phyloP scores from a whole-genome alignment of 176 grass and related monocot species.

The Avena eriantha region DNA sequence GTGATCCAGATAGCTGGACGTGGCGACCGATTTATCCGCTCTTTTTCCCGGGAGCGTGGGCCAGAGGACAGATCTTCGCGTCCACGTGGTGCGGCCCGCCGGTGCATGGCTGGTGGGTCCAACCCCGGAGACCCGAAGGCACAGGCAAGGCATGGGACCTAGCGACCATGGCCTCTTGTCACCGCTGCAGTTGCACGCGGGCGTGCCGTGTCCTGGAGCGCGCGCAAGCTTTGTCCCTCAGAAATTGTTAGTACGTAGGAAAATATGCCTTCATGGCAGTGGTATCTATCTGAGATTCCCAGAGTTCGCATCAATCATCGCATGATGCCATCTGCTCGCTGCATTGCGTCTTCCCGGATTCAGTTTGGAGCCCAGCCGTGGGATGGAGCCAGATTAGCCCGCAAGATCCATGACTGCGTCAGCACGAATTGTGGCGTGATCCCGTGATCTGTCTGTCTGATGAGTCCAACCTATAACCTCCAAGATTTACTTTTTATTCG shows the following conservation, averaged over 20 bases:
- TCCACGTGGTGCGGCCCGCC: slow-evolving; percentile 41
- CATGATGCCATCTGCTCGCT: neutral
- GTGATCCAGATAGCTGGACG: neutral
- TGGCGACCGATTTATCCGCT: neutral
- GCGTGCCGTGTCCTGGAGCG: neutral
- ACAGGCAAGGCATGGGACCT: neutral
- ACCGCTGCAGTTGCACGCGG: neutral
- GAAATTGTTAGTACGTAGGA: neutral
- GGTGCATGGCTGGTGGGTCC: neutral
- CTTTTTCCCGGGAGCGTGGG: neutral
- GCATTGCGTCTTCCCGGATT: neutral
- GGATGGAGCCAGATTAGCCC: slow-evolving; percentile 7
- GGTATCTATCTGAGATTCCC: neutral
- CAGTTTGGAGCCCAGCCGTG: neutral
- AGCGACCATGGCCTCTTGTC: neutral
- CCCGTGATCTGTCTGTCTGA: neutral
- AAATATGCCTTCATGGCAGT: neutral
- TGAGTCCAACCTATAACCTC: neutral
- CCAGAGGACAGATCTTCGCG: slow-evolving; percentile 4
- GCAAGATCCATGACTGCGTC: neutral
- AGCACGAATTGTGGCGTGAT: neutral
- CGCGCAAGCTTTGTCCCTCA: neutral
- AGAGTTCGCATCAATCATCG: neutral
- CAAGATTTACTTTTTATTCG: slow-evolving; percentile 28
- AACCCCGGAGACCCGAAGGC: slow-evolving; percentile 29